Base-by-base conservation (phyloP, 345 rosid genomes). In the Citrus unshiu region DNA sequence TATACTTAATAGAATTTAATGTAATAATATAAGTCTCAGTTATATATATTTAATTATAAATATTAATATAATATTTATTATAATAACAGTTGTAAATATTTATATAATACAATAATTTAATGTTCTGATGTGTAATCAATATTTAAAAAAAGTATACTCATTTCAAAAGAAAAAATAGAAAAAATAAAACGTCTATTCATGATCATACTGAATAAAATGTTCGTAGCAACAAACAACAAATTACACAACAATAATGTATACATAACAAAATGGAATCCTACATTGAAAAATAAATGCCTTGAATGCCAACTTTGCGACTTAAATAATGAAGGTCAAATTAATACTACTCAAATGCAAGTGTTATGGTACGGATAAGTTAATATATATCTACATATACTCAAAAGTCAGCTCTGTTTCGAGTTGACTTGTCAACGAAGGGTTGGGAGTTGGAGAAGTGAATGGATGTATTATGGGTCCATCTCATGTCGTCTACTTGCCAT, bases 81-180 rank as follows among this genome's bases (percentile, higher is more conserved):
- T 34, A 4, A 34, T 32, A 34, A 4, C 0, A 34, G 0, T 34
- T 34, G 0, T 34, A 34, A 34, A 34, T 34, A 34, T 4, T 0
- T 34, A 4, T 34, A 0, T 0, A 34, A 34, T 34, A 34, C 1
- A 34, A 0, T 34, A 34, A 34, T 34, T 0, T 4, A 0, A 4
- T 34, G 35, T 34, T 34, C 0, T 4, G 6, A 34, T 34, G 6
- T 34, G 6, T 34, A 34, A 34, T 34, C 0, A 34, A 0, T 34
- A 4, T 34, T 34, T 0, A 34, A 34, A 34, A 34, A 4, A 32
- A 3, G 0, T 30, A 0, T 32, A 32, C 34, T 32, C 34, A 32
- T 32, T 32, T 0, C 0, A 3, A 32, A 32, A 32, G 32, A 32
- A 34, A 10, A 43, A 40, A 9, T 9, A 0, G 0, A 5, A 39